Conservation (phyloP, 306 rosid genomes). For the Pachyrhizus erosus region DNA sequence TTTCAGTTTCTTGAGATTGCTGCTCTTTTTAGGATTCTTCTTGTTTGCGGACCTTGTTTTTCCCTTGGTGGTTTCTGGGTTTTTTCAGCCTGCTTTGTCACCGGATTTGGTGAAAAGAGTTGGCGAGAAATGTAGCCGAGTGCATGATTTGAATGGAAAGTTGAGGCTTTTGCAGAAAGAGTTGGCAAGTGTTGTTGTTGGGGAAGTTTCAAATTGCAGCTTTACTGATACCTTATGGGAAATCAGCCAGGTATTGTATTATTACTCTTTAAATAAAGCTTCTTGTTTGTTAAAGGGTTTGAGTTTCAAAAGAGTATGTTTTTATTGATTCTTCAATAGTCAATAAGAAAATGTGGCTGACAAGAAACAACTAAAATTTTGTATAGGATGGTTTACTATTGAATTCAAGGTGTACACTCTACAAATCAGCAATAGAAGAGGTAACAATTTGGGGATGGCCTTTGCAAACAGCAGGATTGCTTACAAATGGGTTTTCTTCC, state of each 20-base stretch:
- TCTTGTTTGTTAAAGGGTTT: too few species aligned
- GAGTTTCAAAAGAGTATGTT: too few species aligned
- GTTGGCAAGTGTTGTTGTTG: conserved; percentile 52
- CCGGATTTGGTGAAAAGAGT: conserved; percentile 53
- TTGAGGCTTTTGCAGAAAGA: conserved; percentile 69
- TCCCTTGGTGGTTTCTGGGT: conserved; percentile 46
- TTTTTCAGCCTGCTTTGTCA: conserved; percentile 52
- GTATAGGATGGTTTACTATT: conserved; percentile 75
- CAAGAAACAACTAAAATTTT: conserved; percentile 1
- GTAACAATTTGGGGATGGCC: conserved; percentile 96
- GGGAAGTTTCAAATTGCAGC: conserved; percentile 72
- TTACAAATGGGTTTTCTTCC: conserved; percentile 63
- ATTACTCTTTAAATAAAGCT: neutral
- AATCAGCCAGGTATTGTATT: conserved; percentile 69
- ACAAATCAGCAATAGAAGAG: conserved; percentile 76
- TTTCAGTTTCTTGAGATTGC: conserved; percentile 29
- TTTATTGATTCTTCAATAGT: neutral
- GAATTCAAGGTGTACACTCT: conserved; percentile 71
- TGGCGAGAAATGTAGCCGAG: conserved; percentile 54
- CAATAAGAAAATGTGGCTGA: neutral
- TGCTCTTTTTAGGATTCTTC: conserved; percentile 54
- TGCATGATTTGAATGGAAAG: conserved; percentile 68
- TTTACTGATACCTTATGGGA: conserved; percentile 55
- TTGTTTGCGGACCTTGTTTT: conserved; percentile 49
- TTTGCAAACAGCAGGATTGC: conserved; percentile 90